Evolutionary conservation across 176 grass and related monocot species (phyloP), one percentile per base, ranked within the genome.

Genomic region (Metroxylon sagu): DNA sequence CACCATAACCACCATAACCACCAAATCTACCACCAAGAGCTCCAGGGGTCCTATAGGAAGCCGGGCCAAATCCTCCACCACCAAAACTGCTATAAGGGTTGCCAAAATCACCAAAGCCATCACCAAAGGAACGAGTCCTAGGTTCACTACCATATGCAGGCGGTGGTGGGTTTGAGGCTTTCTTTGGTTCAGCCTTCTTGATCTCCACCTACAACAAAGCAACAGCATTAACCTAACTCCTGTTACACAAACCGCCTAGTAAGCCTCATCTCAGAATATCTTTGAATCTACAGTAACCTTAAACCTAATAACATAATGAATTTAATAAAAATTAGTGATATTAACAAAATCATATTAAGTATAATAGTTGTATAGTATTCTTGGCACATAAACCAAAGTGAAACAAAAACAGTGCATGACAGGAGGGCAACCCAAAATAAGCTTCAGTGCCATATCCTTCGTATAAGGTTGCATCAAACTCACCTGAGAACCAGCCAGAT

Each of bases 171-270:
- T 85, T 88, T 68, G 81, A 78, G 56, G 75, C 74, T 85, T 91
- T 97, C 93, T 91, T 97, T 85, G 87, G 93, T 90, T 97, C 87
- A 72, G 93, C 93, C 87, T 82, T 97, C 81, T 97, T 97, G 75
- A 97, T 84, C 79, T 97, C 87, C 78, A 97, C 84, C 93, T 97
- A 91, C 83, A 96, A 78, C 78, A 95, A 88, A 87, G 80, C 60
- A 82, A 76, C 18, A 73, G 16, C 59, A 73, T 77, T 85, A 73
- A 73, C 71, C 82, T 84, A 86, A 68, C 68, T 49, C 65, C 65
- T 58, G 61, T 78, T 56, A 78, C 73, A 80, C 54, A 80, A 28
- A 75, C 74, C 71, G 19, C 30, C 60, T 29, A 30, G 76, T 30
- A 60, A 49, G 49, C 25, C 65, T 43, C 35, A 10, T 43, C 35